Evolutionary conservation across 1,139 yeast species (phyloP), one percentile per base, ranked within the genome.

Genomic region (Kodamaea arcana): DNA sequence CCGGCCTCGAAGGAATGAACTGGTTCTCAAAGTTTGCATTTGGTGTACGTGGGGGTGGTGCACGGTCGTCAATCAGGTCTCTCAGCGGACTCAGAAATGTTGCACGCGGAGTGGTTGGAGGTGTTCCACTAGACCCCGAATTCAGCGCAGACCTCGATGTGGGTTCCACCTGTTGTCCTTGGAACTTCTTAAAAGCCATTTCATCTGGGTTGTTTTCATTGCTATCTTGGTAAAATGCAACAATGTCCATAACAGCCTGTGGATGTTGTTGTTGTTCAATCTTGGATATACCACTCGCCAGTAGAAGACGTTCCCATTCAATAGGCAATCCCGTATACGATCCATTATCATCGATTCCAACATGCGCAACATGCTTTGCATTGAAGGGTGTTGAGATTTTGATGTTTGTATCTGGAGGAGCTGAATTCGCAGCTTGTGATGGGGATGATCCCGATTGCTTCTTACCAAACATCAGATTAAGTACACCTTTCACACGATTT

Each of bases 201-300:
- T 81, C 92, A 16, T 77, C 78, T 34, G 78, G 75, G 46, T 67
- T 68, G 47, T 67, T 67, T 36, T 79, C 80, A 30, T 78, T 71
- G 8, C 70, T 69, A 42, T 82, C 86, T 49, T 84, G 88, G 56
- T 84, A 86, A 52, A 86, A 87, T 27, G 90, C 86, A 41, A 90
- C 94, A 45, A 90, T 88, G 52, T 88, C 95, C 75, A 85, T 80
- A 7, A 88, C 95, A 0, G 95, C 97, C 58, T 87, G 94, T 3
- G 97, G 96, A 54, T 92, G 88, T 48, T 83, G 84, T 48, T 83
- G 81, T 52, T 88, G 96, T 48, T 92, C 97, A 30, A 74, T 75
- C 47, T 76, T 78, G 4, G 94, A 75, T 34, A 92, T 86, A 29
- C 97, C 97, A 54, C 88, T 82, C 13, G 90, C 94, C 14, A 82